Evolutionary conservation across 2,329 filamentous ascomycete species (phyloP).

Genomic region (Atkinsonella texensis): DNA sequence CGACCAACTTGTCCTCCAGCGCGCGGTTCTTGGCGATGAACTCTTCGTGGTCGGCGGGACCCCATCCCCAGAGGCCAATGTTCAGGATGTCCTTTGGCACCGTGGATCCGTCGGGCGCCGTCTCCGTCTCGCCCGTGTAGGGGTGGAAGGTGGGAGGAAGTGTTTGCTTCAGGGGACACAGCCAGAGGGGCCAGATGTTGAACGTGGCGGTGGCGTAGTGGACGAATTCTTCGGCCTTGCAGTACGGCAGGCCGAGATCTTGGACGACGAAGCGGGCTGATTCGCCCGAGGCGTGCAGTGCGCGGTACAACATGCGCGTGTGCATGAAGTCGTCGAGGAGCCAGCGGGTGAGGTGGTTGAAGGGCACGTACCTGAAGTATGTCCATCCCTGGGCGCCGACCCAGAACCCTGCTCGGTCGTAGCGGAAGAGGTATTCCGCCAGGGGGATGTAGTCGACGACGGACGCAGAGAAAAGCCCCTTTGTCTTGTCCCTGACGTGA

Average conservation of each 20-base stretch:
- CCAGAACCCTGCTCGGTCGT: slow-evolving; percentile 68
- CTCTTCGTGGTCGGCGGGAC: slow-evolving; percentile 39
- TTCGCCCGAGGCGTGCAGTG: slow-evolving; percentile 55
- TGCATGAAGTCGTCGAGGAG: slow-evolving; percentile 62
- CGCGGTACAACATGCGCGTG: slow-evolving; percentile 63
- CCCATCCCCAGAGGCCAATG: slow-evolving; percentile 71
- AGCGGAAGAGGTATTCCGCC: slow-evolving; percentile 64
- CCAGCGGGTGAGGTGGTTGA: slow-evolving; percentile 53
- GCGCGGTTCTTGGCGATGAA: slow-evolving; percentile 60
- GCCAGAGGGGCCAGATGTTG: slow-evolving; percentile 48
- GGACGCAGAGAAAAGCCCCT: slow-evolving; percentile 9
- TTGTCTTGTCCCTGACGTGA: slow-evolving; percentile 43
- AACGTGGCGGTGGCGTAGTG: slow-evolving; percentile 40
- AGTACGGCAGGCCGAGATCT: slow-evolving; percentile 49
- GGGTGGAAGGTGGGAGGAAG: slow-evolving; percentile 43
- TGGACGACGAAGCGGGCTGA: slow-evolving; percentile 56
- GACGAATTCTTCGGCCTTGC: slow-evolving; percentile 38
- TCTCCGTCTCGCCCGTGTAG: slow-evolving; percentile 27
- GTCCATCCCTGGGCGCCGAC: slow-evolving; percentile 53
- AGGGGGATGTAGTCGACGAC: slow-evolving; percentile 49
- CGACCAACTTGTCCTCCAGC: slow-evolving; percentile 56
- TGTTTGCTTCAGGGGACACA: slow-evolving; percentile 41
- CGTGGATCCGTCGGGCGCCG: slow-evolving; percentile 8
- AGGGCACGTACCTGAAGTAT: slow-evolving; percentile 54
- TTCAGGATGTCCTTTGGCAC: slow-evolving; percentile 38